Evolutionary conservation across 1,284 basidiomycete species (phyloP), one percentile per base, ranked within the genome.

Genomic region (Omphalotus olearius): DNA sequence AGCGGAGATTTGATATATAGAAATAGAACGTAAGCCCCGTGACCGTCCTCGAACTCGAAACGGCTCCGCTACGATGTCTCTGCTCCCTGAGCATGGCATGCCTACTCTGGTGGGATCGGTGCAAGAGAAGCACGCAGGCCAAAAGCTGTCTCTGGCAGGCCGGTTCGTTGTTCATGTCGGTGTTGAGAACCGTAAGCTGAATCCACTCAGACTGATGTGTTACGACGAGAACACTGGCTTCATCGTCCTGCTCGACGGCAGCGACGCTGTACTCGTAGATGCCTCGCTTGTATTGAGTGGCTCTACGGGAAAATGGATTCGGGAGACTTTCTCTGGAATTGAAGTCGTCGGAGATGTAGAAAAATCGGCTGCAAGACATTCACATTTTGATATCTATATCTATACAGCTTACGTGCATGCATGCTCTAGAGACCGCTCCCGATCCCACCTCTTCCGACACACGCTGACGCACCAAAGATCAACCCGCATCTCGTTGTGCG

Each of bases 1-100:
- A 85, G 42, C 76, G 83, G 59, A 73, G 83, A 57, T 89, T 90
- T 59, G 87, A 88, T 68, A 68, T 86, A 46, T 88, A 70, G 40
- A 51, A 56, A 23, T 20, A 28, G 2, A 45, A 14, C n/a, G 28
- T 16, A 37, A 20, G 33, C 37, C 33, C 16, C 40, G 9, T 18
- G 10, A 16, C 25, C n/a, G 36, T 38, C 25, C 4, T 33, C 9
- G 13, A 3, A 10, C 30, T 33, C 13, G 30, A 9, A 10, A 13
- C 13, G 16, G 23, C 23, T 43, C 7, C 18, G 26, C n/a, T n/a
- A n/a, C 20, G 16, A 51, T 51, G 49, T 46, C 41, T 42, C 18
- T 47, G 16, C 20, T 54, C 25, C 47, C 35, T 35, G 37, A 41
- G 52, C 25, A 70, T 68, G 69, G 62, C 62, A 40, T 67, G 61